Conservation (phyloP, 495 filamentous ascomycete species). For the Acidiella bohemica region DNA sequence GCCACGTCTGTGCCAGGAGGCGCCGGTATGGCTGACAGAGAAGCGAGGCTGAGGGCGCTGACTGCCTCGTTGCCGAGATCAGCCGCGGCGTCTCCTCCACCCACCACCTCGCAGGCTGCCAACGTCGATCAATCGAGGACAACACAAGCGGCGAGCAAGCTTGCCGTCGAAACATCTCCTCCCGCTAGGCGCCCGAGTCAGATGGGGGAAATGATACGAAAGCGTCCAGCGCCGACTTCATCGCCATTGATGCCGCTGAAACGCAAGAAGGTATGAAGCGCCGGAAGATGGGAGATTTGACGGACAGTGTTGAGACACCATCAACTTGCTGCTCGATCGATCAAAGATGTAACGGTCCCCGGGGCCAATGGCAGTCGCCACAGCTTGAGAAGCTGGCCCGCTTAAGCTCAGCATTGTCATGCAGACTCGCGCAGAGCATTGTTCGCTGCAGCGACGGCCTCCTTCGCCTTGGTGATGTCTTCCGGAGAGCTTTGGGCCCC, state of each 20-base stretch:
- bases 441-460: slow-evolving; percentile 26
- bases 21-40: slow-evolving; percentile 1
- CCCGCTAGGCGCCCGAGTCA: neutral
- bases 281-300: too few species aligned
- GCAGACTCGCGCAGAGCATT: slow-evolving; percentile 20
- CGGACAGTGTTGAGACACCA: too few species aligned
- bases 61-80: slow-evolving; percentile 1
- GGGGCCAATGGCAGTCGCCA: too few species aligned
- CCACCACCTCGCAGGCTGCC: too few species aligned
- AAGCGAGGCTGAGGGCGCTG: slow-evolving; percentile 10
- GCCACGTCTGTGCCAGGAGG: neutral
- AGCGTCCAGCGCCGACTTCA: neutral
- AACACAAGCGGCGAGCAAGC: neutral
- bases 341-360: too few species aligned
- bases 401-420: neutral
- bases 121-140: too few species aligned
- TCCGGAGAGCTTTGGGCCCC: slow-evolving; percentile 23
- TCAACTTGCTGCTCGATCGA: too few species aligned
- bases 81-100: neutral
- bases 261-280: slow-evolving; percentile 1
- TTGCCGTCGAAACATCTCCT: neutral
- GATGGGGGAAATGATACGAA: neutral
- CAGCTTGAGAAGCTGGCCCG: too few species aligned
- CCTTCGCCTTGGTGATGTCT: slow-evolving; percentile 30
- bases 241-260: slow-evolving; percentile 17